Percentiles rank a stretch among this genome's conserved stretches.
Conservation (phyloP, 2,329 filamentous ascomycete genomes). For the Verticillium nubilum region DNA sequence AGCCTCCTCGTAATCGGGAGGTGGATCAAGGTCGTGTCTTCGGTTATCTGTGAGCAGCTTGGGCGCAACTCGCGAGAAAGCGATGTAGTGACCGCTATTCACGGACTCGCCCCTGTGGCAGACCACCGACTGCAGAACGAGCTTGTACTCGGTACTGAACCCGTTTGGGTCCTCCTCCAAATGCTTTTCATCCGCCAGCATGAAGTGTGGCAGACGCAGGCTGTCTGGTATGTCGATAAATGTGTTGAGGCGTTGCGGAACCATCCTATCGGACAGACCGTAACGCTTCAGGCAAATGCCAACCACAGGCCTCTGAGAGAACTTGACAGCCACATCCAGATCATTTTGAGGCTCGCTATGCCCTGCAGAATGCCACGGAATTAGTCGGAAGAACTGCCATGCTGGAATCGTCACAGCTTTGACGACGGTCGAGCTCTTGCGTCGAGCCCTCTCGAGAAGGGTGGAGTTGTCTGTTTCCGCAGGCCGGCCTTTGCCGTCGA, state of each 20-base stretch:
- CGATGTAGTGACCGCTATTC: slow-evolving; percentile 86
- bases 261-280: slow-evolving; percentile 63
- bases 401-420: slow-evolving; percentile 94
- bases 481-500: slow-evolving; percentile 44
- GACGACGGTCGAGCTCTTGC: slow-evolving; percentile 42
- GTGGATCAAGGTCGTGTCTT: slow-evolving; percentile 48
- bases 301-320: slow-evolving; percentile 78
- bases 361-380: slow-evolving; percentile 78
- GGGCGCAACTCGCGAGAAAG: slow-evolving; percentile 72
- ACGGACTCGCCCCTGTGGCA: slow-evolving; percentile 85
- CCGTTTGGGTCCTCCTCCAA: slow-evolving; percentile 52
- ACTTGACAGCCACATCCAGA: slow-evolving; percentile 81
- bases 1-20: slow-evolving; percentile 63
- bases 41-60: slow-evolving; percentile 56
- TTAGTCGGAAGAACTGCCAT: slow-evolving; percentile 94
- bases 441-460: slow-evolving; percentile 36
- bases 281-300: slow-evolving; percentile 94
- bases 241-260: slow-evolving; percentile 68
- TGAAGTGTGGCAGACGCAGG: slow-evolving; percentile 84
- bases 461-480: slow-evolving; percentile 34
- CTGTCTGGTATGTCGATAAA: slow-evolving; percentile 82
- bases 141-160: slow-evolving; percentile 85
- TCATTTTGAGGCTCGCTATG: slow-evolving; percentile 55
- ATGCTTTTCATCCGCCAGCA: slow-evolving; percentile 67
- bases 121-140: slow-evolving; percentile 84